Evolutionary conservation across 208 protist genomes (phyloP).

Genomic region (Acanthamoeba sp.): DNA sequence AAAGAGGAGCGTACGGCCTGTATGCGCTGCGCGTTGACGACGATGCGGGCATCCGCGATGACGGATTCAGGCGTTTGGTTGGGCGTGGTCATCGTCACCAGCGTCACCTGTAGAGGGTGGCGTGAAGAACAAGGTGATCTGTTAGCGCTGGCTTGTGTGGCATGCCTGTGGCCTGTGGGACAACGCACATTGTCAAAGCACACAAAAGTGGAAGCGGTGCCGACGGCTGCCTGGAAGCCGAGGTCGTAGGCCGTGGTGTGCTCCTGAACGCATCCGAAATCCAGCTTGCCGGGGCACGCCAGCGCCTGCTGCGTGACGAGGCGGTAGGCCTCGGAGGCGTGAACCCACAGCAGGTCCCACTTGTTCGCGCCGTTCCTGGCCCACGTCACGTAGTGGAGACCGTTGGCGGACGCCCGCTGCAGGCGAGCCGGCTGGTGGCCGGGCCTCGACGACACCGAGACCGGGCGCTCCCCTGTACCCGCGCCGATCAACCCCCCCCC

Average conservation of each 20-base stretch:
- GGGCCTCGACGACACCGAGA: not conserved
- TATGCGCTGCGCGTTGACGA: constrained; percentile 10
- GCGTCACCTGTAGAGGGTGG: constrained; percentile 36
- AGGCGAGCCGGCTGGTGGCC: not conserved
- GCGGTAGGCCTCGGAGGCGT: constrained; percentile 7
- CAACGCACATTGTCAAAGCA: not conserved
- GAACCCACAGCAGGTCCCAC: not conserved
- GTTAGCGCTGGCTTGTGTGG: no score
- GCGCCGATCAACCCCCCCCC: not conserved
- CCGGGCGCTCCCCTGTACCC: not conserved
- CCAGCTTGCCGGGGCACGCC: not conserved
- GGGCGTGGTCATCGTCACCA: not conserved
- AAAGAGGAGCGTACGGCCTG: not conserved
- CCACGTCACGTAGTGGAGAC: constrained; percentile 25
- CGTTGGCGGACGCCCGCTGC: not conserved
- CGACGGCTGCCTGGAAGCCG: not conserved
- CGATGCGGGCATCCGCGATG: not conserved
- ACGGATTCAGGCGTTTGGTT: not conserved
- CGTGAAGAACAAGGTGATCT: no score
- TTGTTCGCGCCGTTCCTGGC: not conserved
- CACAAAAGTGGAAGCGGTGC: not conserved
- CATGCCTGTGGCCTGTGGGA: no score
- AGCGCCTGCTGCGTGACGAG: not conserved
- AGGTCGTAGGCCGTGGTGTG: not conserved
- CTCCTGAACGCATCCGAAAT: not conserved